Evolutionary conservation across 208 protist genomes (phyloP), one percentile per base, ranked within the genome.

Genomic region (Crithidia brevicula): DNA sequence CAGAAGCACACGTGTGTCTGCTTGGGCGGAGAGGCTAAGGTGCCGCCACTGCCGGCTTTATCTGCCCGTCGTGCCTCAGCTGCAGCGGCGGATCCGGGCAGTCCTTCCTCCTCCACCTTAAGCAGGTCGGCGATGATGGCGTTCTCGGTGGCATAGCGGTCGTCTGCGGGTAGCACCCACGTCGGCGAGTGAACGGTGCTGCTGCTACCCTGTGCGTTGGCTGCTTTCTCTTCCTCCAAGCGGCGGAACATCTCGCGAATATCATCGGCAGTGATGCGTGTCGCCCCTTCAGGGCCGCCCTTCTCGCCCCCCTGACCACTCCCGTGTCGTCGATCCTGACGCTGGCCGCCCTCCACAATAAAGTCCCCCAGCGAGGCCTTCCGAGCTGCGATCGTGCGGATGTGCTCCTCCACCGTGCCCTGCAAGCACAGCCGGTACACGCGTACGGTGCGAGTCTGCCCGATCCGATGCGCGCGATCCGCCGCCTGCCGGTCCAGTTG

Each of bases 401-500:
- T 99, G 67, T 94, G 82, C 72, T 98, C 93, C 81, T 99, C 98
- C 40, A 99, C 80, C 5, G 97, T 98, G 34, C 88, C 88, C 27
- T 68, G 61, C 27, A 98, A 96, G 22, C 99, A 92, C 9, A 99
- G 74, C 16, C 98, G 86, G 67, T 99, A 97, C 7, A 99, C 96
- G 38, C 84, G 90, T 28, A 99, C 98, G n/a, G 65, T 43, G 16
- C 94, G 85, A 7, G 74, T 98, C 80, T 99, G 98, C 1, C 98
- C 98, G 53, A 99, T 98, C 60, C 98, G 83, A 69, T 99, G 98
- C 9, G 86, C 89, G 11, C 98, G 83, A 33, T 97, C 97, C 27
- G 95, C 85, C 11, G 98, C 98, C 82, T 99, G 98, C 13, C 98
- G 82, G 76, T 99, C 98, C 36, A 98, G 89, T 70, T 99, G 97